phyloP scores from a whole-genome alignment of 2,329 filamentous ascomycete genomes.

The Epicoccum nigrum region DNA sequence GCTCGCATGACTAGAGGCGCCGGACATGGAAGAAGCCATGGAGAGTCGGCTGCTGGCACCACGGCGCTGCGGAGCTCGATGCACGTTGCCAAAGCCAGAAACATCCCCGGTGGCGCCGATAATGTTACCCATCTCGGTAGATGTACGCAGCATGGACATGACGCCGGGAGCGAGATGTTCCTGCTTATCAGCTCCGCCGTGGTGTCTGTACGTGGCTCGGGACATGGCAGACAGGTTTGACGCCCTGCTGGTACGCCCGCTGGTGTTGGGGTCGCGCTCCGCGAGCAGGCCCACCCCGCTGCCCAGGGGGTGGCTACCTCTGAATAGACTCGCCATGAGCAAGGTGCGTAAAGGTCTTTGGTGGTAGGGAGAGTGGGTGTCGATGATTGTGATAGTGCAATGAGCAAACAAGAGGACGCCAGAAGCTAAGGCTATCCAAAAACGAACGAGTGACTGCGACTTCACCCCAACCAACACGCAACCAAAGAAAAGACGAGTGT shows the following conservation, averaged over 20 bases:
- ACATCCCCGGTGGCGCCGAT: conserved; percentile 48
- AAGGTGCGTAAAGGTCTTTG: conserved; percentile 4
- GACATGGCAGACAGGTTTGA: conserved; percentile 53
- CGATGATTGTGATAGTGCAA: conserved; percentile 28
- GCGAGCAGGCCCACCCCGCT: conserved; percentile 54
- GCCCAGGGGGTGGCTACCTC: neutral
- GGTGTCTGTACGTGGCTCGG: conserved; percentile 39
- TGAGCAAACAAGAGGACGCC: conserved; percentile 28
- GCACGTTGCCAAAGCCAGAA: conserved; percentile 47
- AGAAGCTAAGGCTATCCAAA: conserved; percentile 27
- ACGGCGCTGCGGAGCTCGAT: conserved; percentile 42
- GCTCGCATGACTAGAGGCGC: conserved; percentile 49
- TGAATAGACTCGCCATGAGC: neutral
- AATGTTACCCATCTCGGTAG: conserved; percentile 56
- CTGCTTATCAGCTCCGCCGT: conserved; percentile 33
- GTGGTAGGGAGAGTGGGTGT: conserved; percentile 7
- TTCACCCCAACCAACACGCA: conserved; percentile 19
- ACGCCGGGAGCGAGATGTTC: conserved; percentile 49
- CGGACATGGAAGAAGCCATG: conserved; percentile 50
- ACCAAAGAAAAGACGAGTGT: conserved; percentile 25
- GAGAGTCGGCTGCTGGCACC: conserved; percentile 47
- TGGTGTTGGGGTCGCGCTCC: conserved; percentile 53
- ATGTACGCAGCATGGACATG: conserved; percentile 58
- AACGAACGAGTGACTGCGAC: conserved; percentile 24
- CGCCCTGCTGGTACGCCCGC: conserved; percentile 55